Conservation (phyloP, 805 yeast genomes). For the Nakazawaea laoshanensis region DNA sequence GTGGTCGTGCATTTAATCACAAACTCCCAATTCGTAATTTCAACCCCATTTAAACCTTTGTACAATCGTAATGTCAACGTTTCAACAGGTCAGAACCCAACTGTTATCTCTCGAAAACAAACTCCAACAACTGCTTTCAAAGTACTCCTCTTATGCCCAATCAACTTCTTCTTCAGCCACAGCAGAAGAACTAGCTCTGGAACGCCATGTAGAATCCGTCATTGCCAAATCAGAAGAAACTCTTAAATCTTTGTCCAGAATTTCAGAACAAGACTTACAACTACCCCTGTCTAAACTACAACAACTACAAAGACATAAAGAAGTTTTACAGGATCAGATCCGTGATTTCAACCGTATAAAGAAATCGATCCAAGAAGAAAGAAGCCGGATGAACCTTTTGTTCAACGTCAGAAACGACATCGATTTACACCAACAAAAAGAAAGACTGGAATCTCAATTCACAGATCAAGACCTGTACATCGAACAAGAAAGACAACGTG, state of each 20-base stretch:
- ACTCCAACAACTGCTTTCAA: conserved; percentile 43
- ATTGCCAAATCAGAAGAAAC: conserved; percentile 47
- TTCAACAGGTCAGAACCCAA: conserved; percentile 61
- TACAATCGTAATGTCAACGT: conserved; percentile 32
- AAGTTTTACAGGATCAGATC: conserved; percentile 63
- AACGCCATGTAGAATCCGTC: conserved; percentile 39
- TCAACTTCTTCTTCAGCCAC: conserved; percentile 39
- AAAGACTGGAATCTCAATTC: conserved; percentile 3
- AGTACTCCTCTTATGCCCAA: conserved; percentile 46
- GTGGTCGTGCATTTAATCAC: too few relatives aligned
- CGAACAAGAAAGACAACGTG: conserved; percentile 66
- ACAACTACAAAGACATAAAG: conserved; percentile 78
- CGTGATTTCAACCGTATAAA: conserved; percentile 53
- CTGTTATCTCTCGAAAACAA: conserved; percentile 65
- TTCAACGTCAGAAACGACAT: conserved; percentile 76
- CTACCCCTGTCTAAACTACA: conserved; percentile 69
- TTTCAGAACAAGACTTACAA: conserved; percentile 45
- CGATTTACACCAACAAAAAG: conserved; percentile 42
- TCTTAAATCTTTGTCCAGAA: conserved; percentile 40
- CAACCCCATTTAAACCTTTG: too few relatives aligned
- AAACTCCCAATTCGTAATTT: too few relatives aligned
- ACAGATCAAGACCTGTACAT: conserved; percentile 60
- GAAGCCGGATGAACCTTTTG: conserved; percentile 67
- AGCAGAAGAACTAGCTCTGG: conserved; percentile 37
- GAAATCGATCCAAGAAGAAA: conserved; percentile 56